Percentiles rank a stretch among this genome's conserved stretches.
phyloP scores from a whole-genome alignment of 768 basidiomycete species.

The Podaxis sp. region DNA sequence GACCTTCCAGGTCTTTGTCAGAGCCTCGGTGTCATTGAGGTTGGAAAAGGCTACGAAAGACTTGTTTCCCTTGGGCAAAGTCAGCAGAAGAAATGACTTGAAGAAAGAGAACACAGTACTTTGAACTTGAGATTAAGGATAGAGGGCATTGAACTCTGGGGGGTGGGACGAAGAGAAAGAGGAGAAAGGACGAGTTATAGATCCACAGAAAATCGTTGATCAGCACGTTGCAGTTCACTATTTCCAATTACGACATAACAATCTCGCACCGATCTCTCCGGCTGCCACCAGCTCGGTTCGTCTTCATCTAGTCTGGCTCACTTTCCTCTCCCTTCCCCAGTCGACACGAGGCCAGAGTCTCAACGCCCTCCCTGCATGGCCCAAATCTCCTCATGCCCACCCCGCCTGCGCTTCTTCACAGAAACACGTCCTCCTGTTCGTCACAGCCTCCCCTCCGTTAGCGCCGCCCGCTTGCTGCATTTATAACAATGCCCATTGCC shows the following conservation, averaged over 20 bases:
- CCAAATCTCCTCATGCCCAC: too few species aligned
- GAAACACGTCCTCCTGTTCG: neutral
- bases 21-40: constrained; percentile 78
- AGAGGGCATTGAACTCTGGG: constrained; percentile 56
- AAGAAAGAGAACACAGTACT: constrained; percentile 36
- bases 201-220: constrained; percentile 12
- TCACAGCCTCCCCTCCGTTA: neutral
- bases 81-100: constrained; percentile 13
- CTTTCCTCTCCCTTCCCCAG: neutral
- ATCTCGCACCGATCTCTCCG: constrained; percentile 13
- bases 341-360: neutral
- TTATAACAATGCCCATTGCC: constrained; percentile 7
- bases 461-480: neutral
- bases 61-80: constrained; percentile 80
- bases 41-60: constrained; percentile 93
- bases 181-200: constrained; percentile 10
- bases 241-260: constrained; percentile 4
- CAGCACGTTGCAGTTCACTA: constrained; percentile 7
- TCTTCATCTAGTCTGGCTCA: neutral
- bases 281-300: neutral
- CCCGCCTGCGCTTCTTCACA: constrained; percentile 6
- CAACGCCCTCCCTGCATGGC: neutral
- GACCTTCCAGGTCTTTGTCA: constrained; percentile 92
- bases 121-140: constrained; percentile 89
- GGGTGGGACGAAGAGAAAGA: neutral